Base-by-base conservation (phyloP, 169 alveolate genomes). In the Plasmodium cynomolgi region DNA sequence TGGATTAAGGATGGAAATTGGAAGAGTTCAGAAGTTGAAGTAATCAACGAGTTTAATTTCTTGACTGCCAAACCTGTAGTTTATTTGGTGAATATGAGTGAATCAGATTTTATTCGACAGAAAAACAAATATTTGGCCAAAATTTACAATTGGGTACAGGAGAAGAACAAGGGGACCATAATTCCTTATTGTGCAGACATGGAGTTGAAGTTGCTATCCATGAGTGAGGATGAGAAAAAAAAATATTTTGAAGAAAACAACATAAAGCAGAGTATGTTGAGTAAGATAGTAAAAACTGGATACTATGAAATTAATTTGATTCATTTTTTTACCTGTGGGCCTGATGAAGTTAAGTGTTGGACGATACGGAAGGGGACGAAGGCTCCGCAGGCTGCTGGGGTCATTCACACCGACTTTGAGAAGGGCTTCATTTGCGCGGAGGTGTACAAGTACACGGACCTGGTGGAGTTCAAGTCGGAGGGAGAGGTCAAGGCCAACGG, bases 331-430 rank as follows among this genome's bases (percentile, higher is more conserved):
- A 99, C 99, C 37, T 99, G 99, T 93, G 99, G 99, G 29, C 99
- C 98, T 79, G 99, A 99, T 97, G 99, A 99, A 95, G 99, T 99
- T 62, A 98, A 98, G 93, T 99, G 99, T 97, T 99, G 99, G 99
- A 98, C 99, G 23, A 97, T 99, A 17, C 97, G 99, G 91, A 97
- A 97, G 93, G 99, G 99, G 1, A 96, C 99, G 17, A 98, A 98
- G 92, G 99, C 99, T 11, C 99, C 99, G 33, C 97, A 97, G 94
- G 99, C 99, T 26, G 99, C 99, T 31, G 99, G 99, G 37, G 98
- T 97, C 31, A 98, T 98, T 81, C 99, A 98, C 91, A 97, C 99
- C 20, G 99, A 99, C 95, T 98, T 99, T 96, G 99, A 99, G 94
- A 97, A 99, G 81, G 99, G 99, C 2, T 99, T 99, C 95, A 99